Percentiles rank a stretch among this genome's conserved stretches.
These are phyloP conservation scores for Populus euphratica DNA, from an alignment of 345 rosid species.

Conservation along the genomic window DNA sequence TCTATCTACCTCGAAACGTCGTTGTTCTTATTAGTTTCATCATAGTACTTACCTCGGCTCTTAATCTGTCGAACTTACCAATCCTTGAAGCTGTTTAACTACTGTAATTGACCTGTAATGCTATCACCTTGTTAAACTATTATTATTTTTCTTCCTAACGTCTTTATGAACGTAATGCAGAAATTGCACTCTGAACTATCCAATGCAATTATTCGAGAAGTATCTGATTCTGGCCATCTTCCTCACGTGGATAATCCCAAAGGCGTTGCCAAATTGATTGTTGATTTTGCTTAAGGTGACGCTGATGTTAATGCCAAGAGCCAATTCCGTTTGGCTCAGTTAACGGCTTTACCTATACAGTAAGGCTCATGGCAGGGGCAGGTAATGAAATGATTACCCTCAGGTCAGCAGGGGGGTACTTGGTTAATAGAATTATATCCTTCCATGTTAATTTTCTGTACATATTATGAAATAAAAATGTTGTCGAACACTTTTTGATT, in stretches of 20 bases:
- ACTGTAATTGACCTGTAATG: not conserved
- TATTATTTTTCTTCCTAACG: not conserved
- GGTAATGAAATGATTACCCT: not conserved
- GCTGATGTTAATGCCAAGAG: not conserved
- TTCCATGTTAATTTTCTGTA: not conserved
- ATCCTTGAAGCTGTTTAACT: not conserved
- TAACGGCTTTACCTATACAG: not conserved
- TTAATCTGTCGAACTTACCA: not conserved
- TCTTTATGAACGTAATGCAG: conserved; percentile 35
- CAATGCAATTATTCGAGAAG: conserved; percentile 55
- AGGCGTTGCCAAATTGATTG: conserved; percentile 50
- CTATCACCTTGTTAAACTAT: not conserved
- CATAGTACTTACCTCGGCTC: not conserved
- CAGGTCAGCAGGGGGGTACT: not conserved
- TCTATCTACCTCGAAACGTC: not conserved
- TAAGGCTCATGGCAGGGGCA: not conserved
- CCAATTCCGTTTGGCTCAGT: not conserved
- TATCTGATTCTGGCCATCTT: conserved; percentile 83
- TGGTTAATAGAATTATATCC: not conserved
- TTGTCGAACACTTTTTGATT: not conserved
- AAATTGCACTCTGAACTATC: conserved; percentile 65
- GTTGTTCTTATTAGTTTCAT: not conserved
- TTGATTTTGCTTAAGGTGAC: conserved; percentile 41
- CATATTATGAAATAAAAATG: not conserved
- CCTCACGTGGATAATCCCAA: conserved; percentile 84